Evolutionary conservation across 1,284 basidiomycete genomes (phyloP).

Genomic region (Ceratobasidium sp.): DNA sequence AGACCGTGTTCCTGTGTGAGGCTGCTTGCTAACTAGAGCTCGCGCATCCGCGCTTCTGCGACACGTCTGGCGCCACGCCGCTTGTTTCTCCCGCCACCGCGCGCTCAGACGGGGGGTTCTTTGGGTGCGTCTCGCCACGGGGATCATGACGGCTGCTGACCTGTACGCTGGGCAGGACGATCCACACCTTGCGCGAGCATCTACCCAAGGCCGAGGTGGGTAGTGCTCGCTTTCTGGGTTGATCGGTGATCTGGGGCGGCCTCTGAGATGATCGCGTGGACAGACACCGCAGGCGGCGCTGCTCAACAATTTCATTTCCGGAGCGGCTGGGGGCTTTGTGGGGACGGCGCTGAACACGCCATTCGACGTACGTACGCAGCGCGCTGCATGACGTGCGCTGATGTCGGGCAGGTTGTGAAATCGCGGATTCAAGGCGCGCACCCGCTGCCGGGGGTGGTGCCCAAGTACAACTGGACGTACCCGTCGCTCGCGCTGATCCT

Average conservation of each 20-base stretch:
- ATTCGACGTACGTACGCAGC: conserved; percentile 60
- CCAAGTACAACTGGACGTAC: conserved; percentile 95
- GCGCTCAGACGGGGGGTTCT: conserved; percentile 79
- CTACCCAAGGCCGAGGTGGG: conserved; percentile 84
- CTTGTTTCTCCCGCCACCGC: neutral
- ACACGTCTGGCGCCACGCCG: neutral
- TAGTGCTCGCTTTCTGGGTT: conserved; percentile 28
- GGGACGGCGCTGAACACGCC: conserved; percentile 78
- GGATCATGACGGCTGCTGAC: neutral
- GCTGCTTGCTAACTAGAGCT: neutral
- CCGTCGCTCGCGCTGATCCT: conserved; percentile 78
- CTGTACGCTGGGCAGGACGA: conserved; percentile 22
- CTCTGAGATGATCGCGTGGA: conserved; percentile 15
- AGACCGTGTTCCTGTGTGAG: neutral
- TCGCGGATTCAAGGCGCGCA: conserved; percentile 87
- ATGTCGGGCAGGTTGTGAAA: conserved; percentile 79
- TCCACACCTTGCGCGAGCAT: conserved; percentile 60
- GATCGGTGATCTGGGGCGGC: neutral
- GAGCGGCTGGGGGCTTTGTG: conserved; percentile 87
- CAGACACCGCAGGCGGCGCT: conserved; percentile 75
- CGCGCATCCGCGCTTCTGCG: conserved; percentile 41
- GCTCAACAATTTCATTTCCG: conserved; percentile 91
- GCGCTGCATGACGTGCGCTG: conserved; percentile 15
- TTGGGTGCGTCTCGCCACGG: conserved; percentile 58
- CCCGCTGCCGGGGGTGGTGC: conserved; percentile 66